A percentile compares a stretch with the other conserved stretches of the same genome.
phyloP scores from a whole-genome alignment of 1,139 yeast species.

The Candida smagusa region DNA sequence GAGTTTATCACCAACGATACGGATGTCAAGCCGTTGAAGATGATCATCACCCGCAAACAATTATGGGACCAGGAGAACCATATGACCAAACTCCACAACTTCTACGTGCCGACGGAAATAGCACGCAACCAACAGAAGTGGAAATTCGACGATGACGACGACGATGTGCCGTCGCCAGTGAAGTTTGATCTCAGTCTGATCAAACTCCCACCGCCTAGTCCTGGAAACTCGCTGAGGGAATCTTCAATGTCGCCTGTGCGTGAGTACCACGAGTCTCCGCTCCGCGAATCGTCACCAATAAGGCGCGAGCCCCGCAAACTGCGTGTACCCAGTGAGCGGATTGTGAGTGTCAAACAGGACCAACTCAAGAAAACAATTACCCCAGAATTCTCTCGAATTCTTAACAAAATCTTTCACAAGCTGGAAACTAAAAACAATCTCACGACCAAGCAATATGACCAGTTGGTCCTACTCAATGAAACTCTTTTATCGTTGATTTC shows the following conservation, averaged over 20 bases:
- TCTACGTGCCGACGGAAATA: constrained; percentile 41
- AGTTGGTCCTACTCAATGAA: constrained; percentile 31
- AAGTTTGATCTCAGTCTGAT: constrained; percentile 41
- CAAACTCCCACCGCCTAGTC: constrained; percentile 15
- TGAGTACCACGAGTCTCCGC: neutral
- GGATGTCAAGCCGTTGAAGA: constrained; percentile 23
- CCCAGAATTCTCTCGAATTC: constrained; percentile 31
- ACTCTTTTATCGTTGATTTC: constrained; percentile 25
- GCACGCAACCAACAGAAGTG: constrained; percentile 35
- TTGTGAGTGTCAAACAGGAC: constrained; percentile 19
- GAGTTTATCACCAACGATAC: constrained; percentile 45
- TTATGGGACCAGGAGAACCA: constrained; percentile 44
- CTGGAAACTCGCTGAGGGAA: constrained; percentile 12
- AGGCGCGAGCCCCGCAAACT: constrained; percentile 1
- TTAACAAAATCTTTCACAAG: constrained; percentile 35
- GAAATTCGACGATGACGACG: constrained; percentile 17
- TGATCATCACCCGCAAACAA: constrained; percentile 35
- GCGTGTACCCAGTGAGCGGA: constrained; percentile 1
- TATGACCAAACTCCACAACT: constrained; percentile 28
- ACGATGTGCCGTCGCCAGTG: constrained; percentile 14
- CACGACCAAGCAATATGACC: constrained; percentile 36
- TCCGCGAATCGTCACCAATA: constrained; percentile 1
- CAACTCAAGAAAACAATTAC: constrained; percentile 21
- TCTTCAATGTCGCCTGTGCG: constrained; percentile 7
- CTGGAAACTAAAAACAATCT: constrained; percentile 31